These are phyloP conservation scores for Populus euphratica DNA, from an alignment of 345 rosid species.

Conservation along the genomic window DNA sequence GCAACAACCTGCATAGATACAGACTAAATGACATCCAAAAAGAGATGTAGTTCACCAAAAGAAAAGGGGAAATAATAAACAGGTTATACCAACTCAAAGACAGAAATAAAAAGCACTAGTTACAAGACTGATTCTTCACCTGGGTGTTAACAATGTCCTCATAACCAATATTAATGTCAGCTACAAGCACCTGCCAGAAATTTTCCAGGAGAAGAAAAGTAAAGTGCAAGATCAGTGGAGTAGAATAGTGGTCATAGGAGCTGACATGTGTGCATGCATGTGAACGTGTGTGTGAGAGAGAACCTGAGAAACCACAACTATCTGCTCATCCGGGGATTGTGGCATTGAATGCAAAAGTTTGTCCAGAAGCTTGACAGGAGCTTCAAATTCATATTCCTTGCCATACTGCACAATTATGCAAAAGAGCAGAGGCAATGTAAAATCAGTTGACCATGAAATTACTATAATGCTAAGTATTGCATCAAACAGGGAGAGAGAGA, in stretches of 20 bases:
- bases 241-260: not conserved
- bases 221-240: not conserved
- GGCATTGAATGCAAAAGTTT: constrained; percentile 94
- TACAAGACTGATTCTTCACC: constrained; percentile 29
- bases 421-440: not conserved
- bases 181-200: constrained; percentile 74
- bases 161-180: constrained; percentile 90
- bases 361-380: constrained; percentile 90
- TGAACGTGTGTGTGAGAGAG: not conserved
- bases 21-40: not conserved
- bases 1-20: constrained; percentile 59
- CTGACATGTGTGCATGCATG: not conserved
- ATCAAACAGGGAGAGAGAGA: not conserved
- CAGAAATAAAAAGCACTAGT: not conserved
- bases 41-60: not conserved
- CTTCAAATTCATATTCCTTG: constrained; percentile 90
- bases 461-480: not conserved
- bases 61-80: not conserved
- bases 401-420: constrained; percentile 57
- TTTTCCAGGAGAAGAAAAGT: not conserved
- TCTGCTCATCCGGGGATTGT: constrained; percentile 78
- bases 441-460: not conserved
- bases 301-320: constrained; percentile 94
- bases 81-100: not conserved
- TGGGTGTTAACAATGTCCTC: constrained; percentile 97